Percentiles rank a stretch among this genome's conserved stretches.
These are phyloP conservation scores for Apiotrichum domesticum DNA, from an alignment of 1,284 basidiomycete species.

Conservation along the genomic window DNA sequence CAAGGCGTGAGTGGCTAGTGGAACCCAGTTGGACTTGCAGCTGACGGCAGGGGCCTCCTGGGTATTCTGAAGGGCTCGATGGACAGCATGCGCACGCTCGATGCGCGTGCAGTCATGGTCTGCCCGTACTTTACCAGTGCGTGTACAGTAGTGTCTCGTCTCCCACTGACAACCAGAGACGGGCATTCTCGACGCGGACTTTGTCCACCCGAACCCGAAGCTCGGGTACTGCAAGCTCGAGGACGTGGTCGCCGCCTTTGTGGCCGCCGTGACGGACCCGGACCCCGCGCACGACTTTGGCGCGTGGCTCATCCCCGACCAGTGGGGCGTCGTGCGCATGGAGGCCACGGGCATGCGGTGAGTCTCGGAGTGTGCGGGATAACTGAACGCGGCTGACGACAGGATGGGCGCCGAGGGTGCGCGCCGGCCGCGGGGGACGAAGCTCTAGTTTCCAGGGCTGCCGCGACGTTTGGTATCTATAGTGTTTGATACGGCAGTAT, in stretches of 20 bases:
- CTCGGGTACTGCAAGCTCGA: slow-evolving; percentile 1
- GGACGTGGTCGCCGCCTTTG: slow-evolving; percentile 3
- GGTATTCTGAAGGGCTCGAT: not conserved
- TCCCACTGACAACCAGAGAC: not conserved
- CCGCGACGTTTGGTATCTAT: too few relatives aligned
- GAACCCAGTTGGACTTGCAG: not conserved
- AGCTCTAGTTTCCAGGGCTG: not conserved
- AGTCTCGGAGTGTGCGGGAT: not conserved
- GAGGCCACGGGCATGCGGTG: not conserved
- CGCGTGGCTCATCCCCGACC: slow-evolving; percentile 3
- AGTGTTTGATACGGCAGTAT: not conserved
- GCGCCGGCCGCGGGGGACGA: not conserved
- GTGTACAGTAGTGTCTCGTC: not conserved
- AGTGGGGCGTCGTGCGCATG: slow-evolving; percentile 3
- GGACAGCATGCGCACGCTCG: not conserved
- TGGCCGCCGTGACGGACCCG: not conserved
- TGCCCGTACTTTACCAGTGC: slow-evolving; percentile 2
- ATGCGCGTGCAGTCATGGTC: not conserved
- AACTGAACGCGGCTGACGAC: not conserved
- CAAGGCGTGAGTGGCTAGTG: not conserved
- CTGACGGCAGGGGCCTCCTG: slow-evolving; percentile 1
- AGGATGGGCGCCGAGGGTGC: slow-evolving; percentile 12
- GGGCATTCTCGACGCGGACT: slow-evolving; percentile 1
- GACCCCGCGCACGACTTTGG: not conserved
- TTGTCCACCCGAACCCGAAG: slow-evolving; percentile 2